Percentiles rank a stretch among this genome's conserved stretches.
phyloP scores from a whole-genome alignment of 768 basidiomycete genomes.

The Amyloporia xantha region DNA sequence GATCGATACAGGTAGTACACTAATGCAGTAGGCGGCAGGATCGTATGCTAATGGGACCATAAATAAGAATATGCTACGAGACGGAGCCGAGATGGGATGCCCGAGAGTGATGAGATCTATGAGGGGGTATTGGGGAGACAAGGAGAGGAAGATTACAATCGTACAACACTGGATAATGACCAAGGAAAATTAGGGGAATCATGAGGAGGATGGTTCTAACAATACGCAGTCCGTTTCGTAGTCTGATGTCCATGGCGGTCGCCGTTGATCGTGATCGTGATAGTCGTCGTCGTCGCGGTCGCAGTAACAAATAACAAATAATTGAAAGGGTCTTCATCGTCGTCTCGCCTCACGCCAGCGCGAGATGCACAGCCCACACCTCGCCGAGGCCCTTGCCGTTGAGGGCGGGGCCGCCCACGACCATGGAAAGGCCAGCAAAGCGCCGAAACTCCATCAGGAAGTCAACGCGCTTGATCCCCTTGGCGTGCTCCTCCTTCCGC shows the following conservation, averaged over 20 bases:
- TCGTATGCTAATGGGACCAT: not conserved
- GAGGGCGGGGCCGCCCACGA: conserved; percentile 12
- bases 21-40: not conserved
- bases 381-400: conserved; percentile 14
- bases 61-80: not conserved
- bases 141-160: not conserved
- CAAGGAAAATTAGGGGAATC: not conserved
- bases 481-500: conserved; percentile 34
- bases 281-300: not conserved
- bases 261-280: not conserved
- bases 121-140: not conserved
- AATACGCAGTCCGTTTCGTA: conserved; percentile 1
- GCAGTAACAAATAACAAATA: not conserved
- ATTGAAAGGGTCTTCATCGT: not conserved
- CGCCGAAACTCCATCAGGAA: conserved; percentile 33
- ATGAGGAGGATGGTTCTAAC: not conserved
- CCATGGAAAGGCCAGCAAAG: conserved; percentile 17
- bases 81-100: not conserved
- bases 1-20: not conserved
- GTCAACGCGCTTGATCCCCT: conserved; percentile 50
- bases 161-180: not conserved
- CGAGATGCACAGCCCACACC: conserved; percentile 15
- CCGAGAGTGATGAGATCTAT: not conserved
- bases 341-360: conserved; percentile 10
- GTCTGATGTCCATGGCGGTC: conserved; percentile 5